Percentiles rank a stretch among this genome's conserved stretches.
These are phyloP conservation scores for Arthrobotrys musiformis DNA, from an alignment of 2,329 filamentous ascomycete species.

Conservation along the genomic window DNA sequence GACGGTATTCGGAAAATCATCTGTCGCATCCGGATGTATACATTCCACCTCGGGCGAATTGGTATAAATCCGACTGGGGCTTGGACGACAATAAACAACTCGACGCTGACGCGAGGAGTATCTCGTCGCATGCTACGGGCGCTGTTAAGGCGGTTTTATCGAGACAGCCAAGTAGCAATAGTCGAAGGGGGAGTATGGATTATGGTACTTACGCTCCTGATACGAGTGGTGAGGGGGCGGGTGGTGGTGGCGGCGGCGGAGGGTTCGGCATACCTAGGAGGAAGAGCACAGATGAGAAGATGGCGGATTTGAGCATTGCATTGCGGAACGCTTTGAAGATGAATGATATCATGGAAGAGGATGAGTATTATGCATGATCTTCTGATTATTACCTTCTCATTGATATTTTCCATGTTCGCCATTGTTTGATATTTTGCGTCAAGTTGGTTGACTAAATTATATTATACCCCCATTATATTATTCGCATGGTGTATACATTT, in stretches of 20 bases:
- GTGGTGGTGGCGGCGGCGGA: too few relatives aligned
- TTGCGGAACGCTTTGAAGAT: conserved; percentile 46
- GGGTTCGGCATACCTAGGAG: not conserved
- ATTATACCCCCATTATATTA: not conserved
- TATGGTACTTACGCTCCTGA: conserved; percentile 1
- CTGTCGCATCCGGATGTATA: conserved; percentile 44
- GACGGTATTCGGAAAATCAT: conserved; percentile 30
- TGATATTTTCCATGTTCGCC: not conserved
- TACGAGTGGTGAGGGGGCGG: not conserved
- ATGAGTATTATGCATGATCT: conserved; percentile 20
- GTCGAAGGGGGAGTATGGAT: conserved; percentile 34
- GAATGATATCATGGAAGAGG: conserved; percentile 48
- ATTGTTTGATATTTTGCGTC: not conserved
- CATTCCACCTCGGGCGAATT: conserved; percentile 34
- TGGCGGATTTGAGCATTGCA: conserved; percentile 41
- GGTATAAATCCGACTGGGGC: conserved; percentile 44
- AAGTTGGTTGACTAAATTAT: not conserved
- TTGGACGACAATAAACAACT: conserved; percentile 15
- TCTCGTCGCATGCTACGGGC: conserved; percentile 21
- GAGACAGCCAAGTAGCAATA: not conserved
- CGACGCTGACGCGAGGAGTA: conserved; percentile 25
- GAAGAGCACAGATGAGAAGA: conserved; percentile 23
- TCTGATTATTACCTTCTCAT: not conserved
- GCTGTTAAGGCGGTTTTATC: conserved; percentile 34
- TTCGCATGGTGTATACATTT: conserved; percentile 9